Base-by-base conservation (phyloP, 2,329 filamentous ascomycete genomes). In the Metarhizium anisopliae region DNA sequence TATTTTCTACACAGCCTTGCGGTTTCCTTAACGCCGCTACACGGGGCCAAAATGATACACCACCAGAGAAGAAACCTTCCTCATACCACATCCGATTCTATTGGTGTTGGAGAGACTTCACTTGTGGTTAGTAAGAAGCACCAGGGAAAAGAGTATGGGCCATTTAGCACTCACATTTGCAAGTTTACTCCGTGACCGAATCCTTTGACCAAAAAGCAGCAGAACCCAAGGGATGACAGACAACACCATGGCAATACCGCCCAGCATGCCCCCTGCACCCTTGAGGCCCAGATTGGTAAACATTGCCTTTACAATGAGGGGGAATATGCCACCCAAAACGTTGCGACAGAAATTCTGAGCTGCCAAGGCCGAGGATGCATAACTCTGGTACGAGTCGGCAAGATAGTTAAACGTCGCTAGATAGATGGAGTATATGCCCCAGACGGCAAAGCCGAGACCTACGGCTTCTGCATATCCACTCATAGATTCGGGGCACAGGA, bases 321-420 rank as follows among this genome's bases (percentile, higher is more conserved):
- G 91, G 60, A 96, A 95, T 0, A 84, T 71, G 2, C 90, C 92
- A 8, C 86, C 90, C 0, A 96, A 74, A 2, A 96, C 75, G 67
- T 96, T 96, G 11, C 92, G 82, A 63, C 89, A 93, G 67, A 89
- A 95, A 16, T 83, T 87, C 73, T 96, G 90, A 1, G 91, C 90
- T 0, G 92, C 92, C 6, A 96, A 74, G 0, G 92, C 91, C 1
- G 89, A 94, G 43, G 86, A 90, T 0, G 92, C 90, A 64, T 93
- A 96, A 2, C 81, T 77, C 66, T 91, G 87, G 69, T 96, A 96
- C 1, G 86, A 86, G 66, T 96, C 92, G 20, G 91, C 90, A 1
- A 96, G 78, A 63, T 95, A 96, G 67, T 96, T 96, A 74, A 96
- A 96, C 0, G 90, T 89, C 2, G 91, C 86, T 1, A 96, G 79